These are phyloP conservation scores for Calonectria pauciramosa DNA, from an alignment of 2,329 filamentous ascomycete species.

Conservation along the genomic window DNA sequence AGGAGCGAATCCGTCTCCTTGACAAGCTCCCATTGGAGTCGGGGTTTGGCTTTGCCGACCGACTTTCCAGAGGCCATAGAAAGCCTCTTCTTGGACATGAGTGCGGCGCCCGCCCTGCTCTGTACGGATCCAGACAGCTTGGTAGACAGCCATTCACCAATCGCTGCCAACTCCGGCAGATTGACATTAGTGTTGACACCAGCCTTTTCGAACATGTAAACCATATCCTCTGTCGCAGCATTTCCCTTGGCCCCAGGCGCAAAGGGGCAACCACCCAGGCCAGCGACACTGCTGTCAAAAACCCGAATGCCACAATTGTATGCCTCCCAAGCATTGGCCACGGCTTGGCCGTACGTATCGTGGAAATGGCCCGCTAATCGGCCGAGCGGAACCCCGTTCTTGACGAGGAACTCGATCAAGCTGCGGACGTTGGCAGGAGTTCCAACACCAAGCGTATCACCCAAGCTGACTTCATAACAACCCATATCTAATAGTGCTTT, in stretches of 20 bases:
- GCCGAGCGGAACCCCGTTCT: constrained; percentile 66
- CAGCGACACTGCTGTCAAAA: constrained; percentile 66
- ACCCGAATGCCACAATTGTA: constrained; percentile 73
- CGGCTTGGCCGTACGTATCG: constrained; percentile 78
- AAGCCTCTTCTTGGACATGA: constrained; percentile 29
- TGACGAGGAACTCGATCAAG: constrained; percentile 62
- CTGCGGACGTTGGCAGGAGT: constrained; percentile 53
- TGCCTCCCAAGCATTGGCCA: constrained; percentile 75
- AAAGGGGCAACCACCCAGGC: constrained; percentile 26
- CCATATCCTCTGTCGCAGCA: constrained; percentile 21
- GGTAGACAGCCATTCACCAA: constrained; percentile 70
- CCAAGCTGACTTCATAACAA: constrained; percentile 76
- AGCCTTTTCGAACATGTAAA: constrained; percentile 22
- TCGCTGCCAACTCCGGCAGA: constrained; percentile 63
- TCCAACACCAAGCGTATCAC: constrained; percentile 76
- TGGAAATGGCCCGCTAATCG: constrained; percentile 78
- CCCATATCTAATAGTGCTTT: constrained; percentile 70
- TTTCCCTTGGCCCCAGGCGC: constrained; percentile 27
- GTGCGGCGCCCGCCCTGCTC: constrained; percentile 61
- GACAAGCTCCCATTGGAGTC: constrained; percentile 17
- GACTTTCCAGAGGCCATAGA: neutral
- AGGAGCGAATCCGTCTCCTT: constrained; percentile 37
- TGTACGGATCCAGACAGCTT: constrained; percentile 63
- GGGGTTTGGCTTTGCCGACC: neutral
- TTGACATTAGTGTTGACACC: constrained; percentile 61